These are phyloP conservation scores for Trametes cingulata DNA, from an alignment of 768 basidiomycete genomes.

Conservation along the genomic window DNA sequence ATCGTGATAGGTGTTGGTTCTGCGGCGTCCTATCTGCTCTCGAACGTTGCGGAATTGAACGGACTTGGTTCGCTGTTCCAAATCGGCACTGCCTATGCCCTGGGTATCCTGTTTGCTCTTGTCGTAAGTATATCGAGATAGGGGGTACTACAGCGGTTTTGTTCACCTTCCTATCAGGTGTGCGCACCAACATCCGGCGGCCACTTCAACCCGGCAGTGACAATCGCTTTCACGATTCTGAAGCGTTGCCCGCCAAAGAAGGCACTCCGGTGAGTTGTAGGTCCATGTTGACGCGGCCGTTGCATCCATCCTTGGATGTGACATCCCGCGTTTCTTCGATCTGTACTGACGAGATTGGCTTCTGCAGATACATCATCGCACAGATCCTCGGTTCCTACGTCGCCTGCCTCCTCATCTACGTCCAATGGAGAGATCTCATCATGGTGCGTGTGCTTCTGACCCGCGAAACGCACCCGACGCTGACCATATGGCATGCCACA, in stretches of 20 bases:
- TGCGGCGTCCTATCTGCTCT: conserved; percentile 33
- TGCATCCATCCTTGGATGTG: neutral
- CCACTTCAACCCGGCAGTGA: conserved; percentile 57
- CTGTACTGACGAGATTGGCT: neutral
- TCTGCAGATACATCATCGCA: conserved; percentile 44
- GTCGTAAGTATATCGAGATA: conserved; percentile 18
- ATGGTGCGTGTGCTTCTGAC: conserved; percentile 30
- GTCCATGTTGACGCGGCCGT: neutral
- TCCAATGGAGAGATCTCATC: conserved; percentile 57
- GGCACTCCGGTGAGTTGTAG: conserved; percentile 45
- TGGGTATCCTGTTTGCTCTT: conserved; percentile 42
- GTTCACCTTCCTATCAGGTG: conserved; percentile 9
- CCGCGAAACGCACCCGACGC: neutral
- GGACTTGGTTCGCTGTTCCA: conserved; percentile 33
- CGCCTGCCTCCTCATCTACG: conserved; percentile 59
- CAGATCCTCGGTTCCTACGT: conserved; percentile 68
- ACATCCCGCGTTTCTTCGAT: neutral
- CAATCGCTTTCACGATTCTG: conserved; percentile 52
- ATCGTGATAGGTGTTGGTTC: conserved; percentile 35
- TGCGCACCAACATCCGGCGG: conserved; percentile 39
- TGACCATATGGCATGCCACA: neutral
- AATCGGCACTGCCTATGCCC: conserved; percentile 38
- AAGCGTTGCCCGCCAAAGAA: conserved; percentile 55
- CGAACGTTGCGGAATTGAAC: conserved; percentile 23
- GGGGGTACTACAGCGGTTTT: neutral